A percentile compares a stretch with the other conserved stretches of the same genome.
phyloP scores from a whole-genome alignment of 73 alveolate genomes.

The Urostyla sp. region DNA sequence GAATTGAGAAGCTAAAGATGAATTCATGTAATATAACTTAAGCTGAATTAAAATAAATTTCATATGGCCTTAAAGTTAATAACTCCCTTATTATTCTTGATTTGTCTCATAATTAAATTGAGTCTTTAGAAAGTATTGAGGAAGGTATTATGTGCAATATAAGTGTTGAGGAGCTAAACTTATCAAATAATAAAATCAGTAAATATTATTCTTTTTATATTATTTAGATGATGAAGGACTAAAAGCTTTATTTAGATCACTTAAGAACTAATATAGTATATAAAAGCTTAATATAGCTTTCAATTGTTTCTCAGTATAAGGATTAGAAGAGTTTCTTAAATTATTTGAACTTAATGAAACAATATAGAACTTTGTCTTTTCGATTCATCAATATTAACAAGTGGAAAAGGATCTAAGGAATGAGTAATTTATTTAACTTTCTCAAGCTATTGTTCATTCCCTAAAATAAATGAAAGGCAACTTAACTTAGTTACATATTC shows the following conservation, averaged over 20 bases:
- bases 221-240: conserved; percentile 39
- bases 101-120: conserved; percentile 23
- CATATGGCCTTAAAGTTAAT: conserved; percentile 32
- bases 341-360: conserved; percentile 14
- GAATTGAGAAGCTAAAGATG: conserved; percentile 27
- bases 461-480: conserved; percentile 24
- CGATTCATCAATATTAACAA: too few relatives aligned
- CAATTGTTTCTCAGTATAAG: conserved; percentile 24
- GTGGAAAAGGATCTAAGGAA: neutral
- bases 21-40: conserved; percentile 12
- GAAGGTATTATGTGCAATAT: conserved; percentile 49
- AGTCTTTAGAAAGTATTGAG: conserved; percentile 23
- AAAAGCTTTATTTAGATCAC: neutral
- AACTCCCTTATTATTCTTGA: conserved; percentile 22
- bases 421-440: neutral
- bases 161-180: conserved; percentile 28
- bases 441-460: neutral
- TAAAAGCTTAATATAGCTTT: conserved; percentile 30
- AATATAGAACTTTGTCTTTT: conserved; percentile 8
- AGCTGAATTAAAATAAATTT: conserved; percentile 17
- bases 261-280: conserved; percentile 4
- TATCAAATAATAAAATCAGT: conserved; percentile 35
- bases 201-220: too few relatives aligned
- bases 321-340: conserved; percentile 5
- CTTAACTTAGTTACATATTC: conserved; percentile 20